A percentile compares a stretch with the other conserved stretches of the same genome.
phyloP scores from a whole-genome alignment of 768 basidiomycete genomes.

The Suillus subalutaceus region DNA sequence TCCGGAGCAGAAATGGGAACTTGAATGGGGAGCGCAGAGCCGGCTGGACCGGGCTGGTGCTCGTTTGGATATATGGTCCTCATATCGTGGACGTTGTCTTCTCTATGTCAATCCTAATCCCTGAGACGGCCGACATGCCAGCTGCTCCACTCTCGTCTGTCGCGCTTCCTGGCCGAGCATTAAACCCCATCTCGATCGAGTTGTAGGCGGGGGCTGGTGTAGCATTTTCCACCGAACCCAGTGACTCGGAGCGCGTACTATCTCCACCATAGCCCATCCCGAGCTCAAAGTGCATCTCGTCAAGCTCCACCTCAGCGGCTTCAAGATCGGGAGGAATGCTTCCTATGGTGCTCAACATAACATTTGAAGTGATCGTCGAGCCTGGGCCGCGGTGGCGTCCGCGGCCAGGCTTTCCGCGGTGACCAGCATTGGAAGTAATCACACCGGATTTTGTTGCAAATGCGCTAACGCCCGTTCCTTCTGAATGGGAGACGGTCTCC shows the following conservation, averaged over 20 bases:
- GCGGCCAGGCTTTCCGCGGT: constrained; percentile 25
- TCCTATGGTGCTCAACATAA: constrained; percentile 66
- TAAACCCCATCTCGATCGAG: constrained; percentile 43
- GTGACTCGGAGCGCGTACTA: constrained; percentile 29
- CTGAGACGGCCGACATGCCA: constrained; percentile 26
- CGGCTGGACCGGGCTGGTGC: background rate
- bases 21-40: constrained; percentile 7
- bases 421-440: constrained; percentile 27
- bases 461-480: constrained; percentile 67
- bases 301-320: constrained; percentile 58
- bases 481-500: constrained; percentile 67
- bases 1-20: constrained; percentile 19
- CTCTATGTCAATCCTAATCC: constrained; percentile 66
- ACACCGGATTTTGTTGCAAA: constrained; percentile 65
- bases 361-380: constrained; percentile 60
- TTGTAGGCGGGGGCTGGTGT: constrained; percentile 57
- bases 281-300: constrained; percentile 52
- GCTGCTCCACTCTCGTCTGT: constrained; percentile 28
- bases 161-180: constrained; percentile 19
- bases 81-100: constrained; percentile 56
- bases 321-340: constrained; percentile 58
- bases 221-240: constrained; percentile 31
- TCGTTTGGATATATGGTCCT: constrained; percentile 7
- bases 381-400: constrained; percentile 50
- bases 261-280: constrained; percentile 57